A percentile compares a stretch with the other conserved stretches of the same genome.
These are phyloP conservation scores for Beta corolliflora DNA, from an alignment of 179 eudicot species.

Conservation along the genomic window DNA sequence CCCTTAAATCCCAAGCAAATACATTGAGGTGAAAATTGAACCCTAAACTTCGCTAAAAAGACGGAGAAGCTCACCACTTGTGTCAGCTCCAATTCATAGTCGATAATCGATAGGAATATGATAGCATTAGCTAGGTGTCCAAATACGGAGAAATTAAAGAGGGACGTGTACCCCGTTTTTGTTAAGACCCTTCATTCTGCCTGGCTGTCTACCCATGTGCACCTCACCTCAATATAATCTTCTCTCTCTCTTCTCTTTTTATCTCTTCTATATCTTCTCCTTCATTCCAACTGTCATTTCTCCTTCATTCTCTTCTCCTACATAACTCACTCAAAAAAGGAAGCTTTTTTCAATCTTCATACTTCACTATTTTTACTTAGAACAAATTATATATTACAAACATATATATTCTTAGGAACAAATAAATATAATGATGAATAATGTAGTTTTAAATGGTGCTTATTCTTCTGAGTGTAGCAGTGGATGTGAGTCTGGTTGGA, in stretches of 20 bases:
- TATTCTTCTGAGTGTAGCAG: constrained; percentile 25
- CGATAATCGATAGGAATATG: not conserved
- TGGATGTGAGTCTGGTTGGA: constrained; percentile 46
- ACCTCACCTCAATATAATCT: not conserved
- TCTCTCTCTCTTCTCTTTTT: not conserved
- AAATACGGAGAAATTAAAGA: constrained; percentile 26
- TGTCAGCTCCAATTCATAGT: too few relatives aligned
- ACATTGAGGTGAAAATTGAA: too few relatives aligned
- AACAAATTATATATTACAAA: not conserved
- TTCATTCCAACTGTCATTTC: constrained; percentile 23
- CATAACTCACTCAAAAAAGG: not conserved
- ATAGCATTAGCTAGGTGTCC: constrained; percentile 23
- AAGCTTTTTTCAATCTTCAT: too few relatives aligned
- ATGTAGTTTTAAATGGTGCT: constrained; percentile 7
- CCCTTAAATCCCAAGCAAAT: too few relatives aligned
- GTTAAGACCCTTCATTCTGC: constrained; percentile 29
- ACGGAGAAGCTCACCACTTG: too few relatives aligned
- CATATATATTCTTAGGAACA: not conserved
- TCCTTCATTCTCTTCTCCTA: not conserved
- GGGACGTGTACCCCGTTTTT: constrained; percentile 40
- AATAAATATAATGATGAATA: constrained; percentile 14
- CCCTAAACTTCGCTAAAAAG: too few relatives aligned
- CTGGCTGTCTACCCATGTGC: constrained; percentile 38
- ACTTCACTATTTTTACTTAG: not conserved
- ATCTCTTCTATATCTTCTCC: not conserved